phyloP scores from a whole-genome alignment of 352 stramenopile species.

The Peronospora farinosa region DNA sequence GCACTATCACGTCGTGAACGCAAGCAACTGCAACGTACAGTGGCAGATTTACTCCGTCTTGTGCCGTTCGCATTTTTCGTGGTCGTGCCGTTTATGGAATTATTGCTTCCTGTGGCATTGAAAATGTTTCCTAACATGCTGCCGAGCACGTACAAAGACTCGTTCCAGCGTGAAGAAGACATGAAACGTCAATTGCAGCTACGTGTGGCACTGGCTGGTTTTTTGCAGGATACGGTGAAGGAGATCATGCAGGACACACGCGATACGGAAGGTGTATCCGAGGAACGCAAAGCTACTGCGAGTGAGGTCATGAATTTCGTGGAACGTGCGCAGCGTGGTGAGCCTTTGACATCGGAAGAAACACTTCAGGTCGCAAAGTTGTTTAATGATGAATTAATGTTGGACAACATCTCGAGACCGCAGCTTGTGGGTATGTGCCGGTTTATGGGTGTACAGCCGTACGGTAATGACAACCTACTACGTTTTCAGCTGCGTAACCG shows the following conservation, averaged over 20 bases:
- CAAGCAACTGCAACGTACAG: slow-evolving; percentile 95
- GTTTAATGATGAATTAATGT: slow-evolving; percentile 97
- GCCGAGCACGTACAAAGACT: slow-evolving; percentile 94
- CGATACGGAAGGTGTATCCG: slow-evolving; percentile 71
- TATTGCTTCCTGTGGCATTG: slow-evolving; percentile 94
- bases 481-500: slow-evolving; percentile 92
- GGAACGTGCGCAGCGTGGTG: slow-evolving; percentile 67
- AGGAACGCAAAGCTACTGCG: slow-evolving; percentile 70
- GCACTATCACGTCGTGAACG: slow-evolving; percentile 92
- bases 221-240: slow-evolving; percentile 96
- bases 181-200: slow-evolving; percentile 97
- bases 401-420: slow-evolving; percentile 96
- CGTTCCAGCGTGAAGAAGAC: slow-evolving; percentile 95
- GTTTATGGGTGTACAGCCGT: slow-evolving; percentile 96
- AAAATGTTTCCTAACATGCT: slow-evolving; percentile 99
- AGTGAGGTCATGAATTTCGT: slow-evolving; percentile 84
- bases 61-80: slow-evolving; percentile 97
- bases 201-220: slow-evolving; percentile 92
- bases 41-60: slow-evolving; percentile 94
- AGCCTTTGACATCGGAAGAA: slow-evolving; percentile 69
- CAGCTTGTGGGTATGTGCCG: slow-evolving; percentile 96
- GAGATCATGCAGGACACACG: slow-evolving; percentile 79
- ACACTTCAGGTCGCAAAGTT: slow-evolving; percentile 88
- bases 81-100: slow-evolving; percentile 98
- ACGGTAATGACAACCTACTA: slow-evolving; percentile 95